Conservation (phyloP, 2,329 filamentous ascomycete genomes). For the Scytalidium lignicola region DNA sequence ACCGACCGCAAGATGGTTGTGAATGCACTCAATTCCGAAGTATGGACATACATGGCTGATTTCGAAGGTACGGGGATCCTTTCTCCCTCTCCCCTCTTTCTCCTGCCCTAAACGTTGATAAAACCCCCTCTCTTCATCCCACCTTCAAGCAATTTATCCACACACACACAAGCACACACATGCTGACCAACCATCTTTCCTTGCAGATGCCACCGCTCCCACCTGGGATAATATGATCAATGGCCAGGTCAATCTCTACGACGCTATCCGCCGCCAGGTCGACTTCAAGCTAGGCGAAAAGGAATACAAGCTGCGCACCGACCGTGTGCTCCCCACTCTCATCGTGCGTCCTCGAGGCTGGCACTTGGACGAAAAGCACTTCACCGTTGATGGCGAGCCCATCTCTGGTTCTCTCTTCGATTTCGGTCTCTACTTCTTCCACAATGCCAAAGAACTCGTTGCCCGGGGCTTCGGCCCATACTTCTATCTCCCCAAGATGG, state of each 20-base stretch:
- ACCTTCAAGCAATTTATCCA: constrained; percentile 1
- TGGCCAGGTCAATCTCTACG: constrained; percentile 95
- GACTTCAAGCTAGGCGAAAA: constrained; percentile 95
- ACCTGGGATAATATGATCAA: constrained; percentile 99
- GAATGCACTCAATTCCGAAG: constrained; percentile 91
- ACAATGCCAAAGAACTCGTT: constrained; percentile 88
- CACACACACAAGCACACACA: background rate
- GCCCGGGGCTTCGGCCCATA: constrained; percentile 84
- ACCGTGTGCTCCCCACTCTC: constrained; percentile 79
- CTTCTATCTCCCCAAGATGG: constrained; percentile 98
- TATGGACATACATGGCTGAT: constrained; percentile 99
- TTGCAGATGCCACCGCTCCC: constrained; percentile 80
- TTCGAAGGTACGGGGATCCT: constrained; percentile 69
- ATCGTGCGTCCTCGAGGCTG: constrained; percentile 94
- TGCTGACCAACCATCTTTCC: constrained; percentile 2
- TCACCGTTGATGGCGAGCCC: constrained; percentile 90
- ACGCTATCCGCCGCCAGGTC: constrained; percentile 86
- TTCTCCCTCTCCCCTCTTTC: background rate
- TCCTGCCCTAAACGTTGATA: background rate
- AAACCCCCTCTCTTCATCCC: background rate
- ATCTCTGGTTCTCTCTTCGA: constrained; percentile 92
- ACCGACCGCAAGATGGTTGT: constrained; percentile 99
- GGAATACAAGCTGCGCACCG: constrained; percentile 95
- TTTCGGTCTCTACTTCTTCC: constrained; percentile 98
- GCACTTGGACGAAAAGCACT: constrained; percentile 98